Evolutionary conservation across 1,139 yeast species (phyloP).

Genomic region (Blastobotrys malaysiensis): DNA sequence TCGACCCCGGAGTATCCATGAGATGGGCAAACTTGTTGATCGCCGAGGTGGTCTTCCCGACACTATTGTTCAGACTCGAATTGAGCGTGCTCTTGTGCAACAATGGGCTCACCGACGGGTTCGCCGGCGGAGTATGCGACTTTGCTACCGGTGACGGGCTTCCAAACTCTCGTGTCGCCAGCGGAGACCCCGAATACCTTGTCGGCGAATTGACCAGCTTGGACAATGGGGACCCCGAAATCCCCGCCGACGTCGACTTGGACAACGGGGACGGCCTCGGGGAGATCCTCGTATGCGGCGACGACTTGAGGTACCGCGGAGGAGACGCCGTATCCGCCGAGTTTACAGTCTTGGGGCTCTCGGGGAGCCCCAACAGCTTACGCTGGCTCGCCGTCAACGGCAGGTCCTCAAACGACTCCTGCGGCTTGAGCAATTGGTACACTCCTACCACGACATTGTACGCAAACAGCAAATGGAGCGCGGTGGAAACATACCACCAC

Average conservation of each 20-base stretch:
- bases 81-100: background rate
- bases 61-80: background rate
- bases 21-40: constrained; percentile 1
- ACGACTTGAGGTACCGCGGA: constrained; percentile 27
- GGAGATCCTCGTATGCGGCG: constrained; percentile 25
- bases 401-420: constrained; percentile 38
- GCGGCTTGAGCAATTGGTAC: constrained; percentile 34
- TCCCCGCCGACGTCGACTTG: constrained; percentile 21
- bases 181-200: background rate
- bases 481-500: constrained; percentile 2
- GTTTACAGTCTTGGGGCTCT: constrained; percentile 22
- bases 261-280: constrained; percentile 27
- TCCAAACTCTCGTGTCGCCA: background rate
- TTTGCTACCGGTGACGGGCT: background rate
- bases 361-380: constrained; percentile 39
- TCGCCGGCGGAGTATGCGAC: background rate
- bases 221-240: constrained; percentile 15
- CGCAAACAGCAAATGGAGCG: constrained; percentile 32
- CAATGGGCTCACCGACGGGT: background rate
- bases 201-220: constrained; percentile 11
- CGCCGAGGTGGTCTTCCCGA: background rate
- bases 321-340: constrained; percentile 25
- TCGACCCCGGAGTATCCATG: constrained; percentile 5
- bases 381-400: constrained; percentile 40
- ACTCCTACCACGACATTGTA: constrained; percentile 37